phyloP scores from a whole-genome alignment of 805 yeast genomes.

The Wickerhamiella shivajii region DNA sequence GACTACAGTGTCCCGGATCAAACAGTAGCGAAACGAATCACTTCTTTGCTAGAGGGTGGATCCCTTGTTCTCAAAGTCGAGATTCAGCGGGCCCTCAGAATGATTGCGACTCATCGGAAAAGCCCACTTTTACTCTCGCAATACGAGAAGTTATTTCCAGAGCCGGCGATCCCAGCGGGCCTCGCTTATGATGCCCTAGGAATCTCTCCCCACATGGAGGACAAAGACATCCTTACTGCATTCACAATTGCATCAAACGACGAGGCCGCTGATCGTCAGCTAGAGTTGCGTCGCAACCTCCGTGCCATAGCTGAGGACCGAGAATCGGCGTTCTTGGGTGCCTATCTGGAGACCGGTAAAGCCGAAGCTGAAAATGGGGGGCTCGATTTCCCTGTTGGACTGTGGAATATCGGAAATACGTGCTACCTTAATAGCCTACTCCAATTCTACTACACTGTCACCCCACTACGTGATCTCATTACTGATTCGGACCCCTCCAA shows the following conservation, averaged over 20 bases:
- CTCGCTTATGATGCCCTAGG: conserved; percentile 42
- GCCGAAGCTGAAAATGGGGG: conserved; percentile 26
- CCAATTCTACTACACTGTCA: conserved; percentile 78
- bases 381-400: conserved; percentile 60
- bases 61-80: conserved; percentile 1
- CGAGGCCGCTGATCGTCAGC: conserved; percentile 34
- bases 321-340: conserved; percentile 39
- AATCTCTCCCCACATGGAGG: conserved; percentile 39
- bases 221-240: conserved; percentile 63
- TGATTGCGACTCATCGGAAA: conserved; percentile 12
- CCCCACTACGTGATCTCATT: conserved; percentile 60
- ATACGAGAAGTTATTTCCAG: conserved; percentile 4
- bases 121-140: conserved; percentile 5
- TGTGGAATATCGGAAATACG: conserved; percentile 90
- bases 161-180: conserved; percentile 31
- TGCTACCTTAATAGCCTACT: conserved; percentile 83
- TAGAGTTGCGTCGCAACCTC: conserved; percentile 43
- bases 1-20: conserved; percentile 1
- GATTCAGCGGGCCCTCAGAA: conserved; percentile 12
- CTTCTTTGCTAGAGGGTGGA: neutral
- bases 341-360: conserved; percentile 44
- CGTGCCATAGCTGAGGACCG: conserved; percentile 39
- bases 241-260: conserved; percentile 45
- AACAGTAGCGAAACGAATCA: conserved; percentile 2
- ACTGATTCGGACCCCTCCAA: conserved; percentile 33